Evolutionary conservation across 2,329 filamentous ascomycete species (phyloP), one percentile per base, ranked within the genome.

Genomic region (Fusarium algeriense): DNA sequence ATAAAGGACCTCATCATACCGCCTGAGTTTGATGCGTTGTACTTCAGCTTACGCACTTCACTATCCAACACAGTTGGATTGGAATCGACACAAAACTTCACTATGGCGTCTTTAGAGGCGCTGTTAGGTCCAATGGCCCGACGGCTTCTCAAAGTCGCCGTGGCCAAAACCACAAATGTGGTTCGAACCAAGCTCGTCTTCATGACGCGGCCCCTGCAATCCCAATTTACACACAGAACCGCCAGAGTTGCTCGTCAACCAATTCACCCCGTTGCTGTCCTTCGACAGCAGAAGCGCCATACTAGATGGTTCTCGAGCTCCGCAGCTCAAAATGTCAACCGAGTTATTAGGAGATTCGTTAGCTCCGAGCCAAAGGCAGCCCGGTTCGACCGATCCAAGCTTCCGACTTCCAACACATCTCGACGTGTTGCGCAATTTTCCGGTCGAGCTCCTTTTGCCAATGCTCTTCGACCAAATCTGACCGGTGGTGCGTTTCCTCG

Each of bases 381-480:
- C 63, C 82, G 82, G 37, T 77, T 85, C 76, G 84, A 86, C 78
- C 85, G 86, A 68, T 82, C 81, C 69, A 85, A 84, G 73, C 83
- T 87, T 69, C 83, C 86, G 12, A 79, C 80, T 28, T 87, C 86
- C 20, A 83, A 81, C 66, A 86, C 83, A 17, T 84, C 86, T 19
- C 84, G 84, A 45, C 84, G 83, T 45, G 81, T 89, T 60, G 86
- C 85, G 35, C 88, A 90, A 67, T 87, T 92, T 64, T 90, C 93
- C 19, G 90, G 90, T 32, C 90, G 93, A 54, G 91, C 94, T 34
- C 95, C 95, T 0, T 98, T 98, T 80, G 92, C 94, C 7, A 94
- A 91, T 54, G 92, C 95, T 2, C 89, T 99, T 38, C 92, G 96
- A 38, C 96, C 96, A 4, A 98, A 97, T 78, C 84, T 98, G 71